phyloP scores from a whole-genome alignment of 352 stramenopile genomes.

The Phytophthora multivora region DNA sequence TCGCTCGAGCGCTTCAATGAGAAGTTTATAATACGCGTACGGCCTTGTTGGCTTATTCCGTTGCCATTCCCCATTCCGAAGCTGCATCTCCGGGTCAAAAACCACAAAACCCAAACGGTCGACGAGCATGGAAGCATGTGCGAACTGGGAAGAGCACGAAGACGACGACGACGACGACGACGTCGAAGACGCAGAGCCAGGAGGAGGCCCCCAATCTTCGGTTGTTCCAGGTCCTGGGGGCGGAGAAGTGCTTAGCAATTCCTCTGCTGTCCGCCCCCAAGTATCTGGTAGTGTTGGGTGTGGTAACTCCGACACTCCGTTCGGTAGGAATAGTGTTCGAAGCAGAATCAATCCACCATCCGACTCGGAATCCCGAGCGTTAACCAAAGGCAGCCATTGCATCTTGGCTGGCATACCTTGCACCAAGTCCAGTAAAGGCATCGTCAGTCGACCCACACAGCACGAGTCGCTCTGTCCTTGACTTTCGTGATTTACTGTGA shows the following conservation, averaged over 20 bases:
- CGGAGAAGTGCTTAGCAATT: constrained; percentile 35
- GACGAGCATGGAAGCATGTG: constrained; percentile 20
- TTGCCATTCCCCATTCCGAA: constrained; percentile 32
- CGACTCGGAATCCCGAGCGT: neutral
- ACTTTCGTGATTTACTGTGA: constrained; percentile 54
- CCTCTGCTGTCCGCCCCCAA: constrained; percentile 44
- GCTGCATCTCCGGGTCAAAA: constrained; percentile 38
- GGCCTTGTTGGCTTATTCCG: constrained; percentile 18
- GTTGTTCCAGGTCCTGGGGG: neutral
- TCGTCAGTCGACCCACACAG: constrained; percentile 28
- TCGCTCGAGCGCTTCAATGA: constrained; percentile 41
- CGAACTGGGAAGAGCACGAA: constrained; percentile 20
- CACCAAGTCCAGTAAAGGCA: constrained; percentile 58
- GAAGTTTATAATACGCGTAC: constrained; percentile 57
- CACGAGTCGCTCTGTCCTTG: constrained; percentile 31
- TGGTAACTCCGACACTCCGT: constrained; percentile 52
- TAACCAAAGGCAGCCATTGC: constrained; percentile 54
- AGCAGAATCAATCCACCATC: constrained; percentile 40
- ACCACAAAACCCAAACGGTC: constrained; percentile 63
- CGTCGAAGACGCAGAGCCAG: constrained; percentile 18
- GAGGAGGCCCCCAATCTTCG: constrained; percentile 8
- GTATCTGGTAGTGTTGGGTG: constrained; percentile 41
- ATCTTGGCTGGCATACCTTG: constrained; percentile 66
- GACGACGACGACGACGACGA: constrained; percentile 24
- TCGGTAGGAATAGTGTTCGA: constrained; percentile 64